Conservation (phyloP, 768 basidiomycete species). For the Lactarius hatsudake region DNA sequence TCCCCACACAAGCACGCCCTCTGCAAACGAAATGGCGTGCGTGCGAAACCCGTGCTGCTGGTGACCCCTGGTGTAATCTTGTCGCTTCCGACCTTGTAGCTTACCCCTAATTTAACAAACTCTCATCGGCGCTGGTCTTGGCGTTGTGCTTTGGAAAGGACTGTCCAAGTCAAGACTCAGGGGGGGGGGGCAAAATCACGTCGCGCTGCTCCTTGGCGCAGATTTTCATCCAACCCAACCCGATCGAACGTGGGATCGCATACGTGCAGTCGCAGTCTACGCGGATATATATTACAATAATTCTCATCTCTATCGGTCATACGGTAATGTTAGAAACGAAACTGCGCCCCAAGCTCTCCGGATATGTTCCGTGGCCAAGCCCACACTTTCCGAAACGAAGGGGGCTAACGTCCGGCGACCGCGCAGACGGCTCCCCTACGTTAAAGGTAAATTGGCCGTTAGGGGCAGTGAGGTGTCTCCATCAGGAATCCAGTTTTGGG, state of each 20-base stretch:
- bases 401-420: not conserved
- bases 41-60: not conserved
- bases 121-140: not conserved
- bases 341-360: not conserved
- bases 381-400: not conserved
- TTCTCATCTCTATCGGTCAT: not conserved
- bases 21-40: not conserved
- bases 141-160: not conserved
- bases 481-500: not conserved
- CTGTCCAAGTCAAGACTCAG: not conserved
- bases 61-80: not conserved
- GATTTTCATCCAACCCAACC: not conserved
- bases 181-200: not conserved
- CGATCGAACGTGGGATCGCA: not conserved
- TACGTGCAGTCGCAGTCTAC: not conserved
- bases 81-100: not conserved
- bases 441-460: not conserved
- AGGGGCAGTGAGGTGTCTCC: not conserved
- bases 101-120: no score
- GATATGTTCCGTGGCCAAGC: not conserved
- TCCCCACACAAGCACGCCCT: not conserved
- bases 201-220: not conserved
- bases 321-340: not conserved
- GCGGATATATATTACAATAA: not conserved
- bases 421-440: not conserved